Base-by-base conservation (phyloP, 2,329 filamentous ascomycete genomes). In the Colletotrichum zoysiae region DNA sequence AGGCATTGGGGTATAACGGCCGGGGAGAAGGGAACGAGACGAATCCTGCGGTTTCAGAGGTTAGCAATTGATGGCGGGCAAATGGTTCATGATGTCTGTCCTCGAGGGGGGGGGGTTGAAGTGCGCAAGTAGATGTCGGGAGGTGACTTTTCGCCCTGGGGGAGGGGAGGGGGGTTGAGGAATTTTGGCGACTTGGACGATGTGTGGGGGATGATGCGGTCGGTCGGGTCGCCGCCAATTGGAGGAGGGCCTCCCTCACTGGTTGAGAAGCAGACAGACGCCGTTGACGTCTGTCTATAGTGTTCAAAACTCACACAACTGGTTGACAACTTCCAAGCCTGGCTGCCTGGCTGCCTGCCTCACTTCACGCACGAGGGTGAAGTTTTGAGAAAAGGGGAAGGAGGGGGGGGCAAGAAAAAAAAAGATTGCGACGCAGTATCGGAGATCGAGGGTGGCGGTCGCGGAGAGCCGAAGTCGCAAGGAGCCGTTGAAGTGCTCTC, bases 401-500 rank as follows among this genome's bases (percentile, higher is more conserved):
- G 26, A 3, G 26, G 26, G 48, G 6, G 18, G 18, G 6, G n/a
- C 4, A 30, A 30, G 30, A 62, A 58, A 64, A 59, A 44, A 51
- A 44, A 46, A 44, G 65, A 65, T 62, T 48, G 50, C 46, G 59
- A 59, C 51, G 16, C 7, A 18, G 48, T 26, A 66, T 72, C 70
- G 70, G 70, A 72, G 70, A 72, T 70, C 59, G 66, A 72, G 66
- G 48, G n/a, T 23, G 66, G 55, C 70, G 65, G 55, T 65, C 48
- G 70, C 66, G 65, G 65, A 72, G 60, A 55, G 70, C 70, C 70
- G 70, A 70, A 70, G 65, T 69, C 66, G 66, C 70, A 65, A 72
- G 53, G 66, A 70, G 66, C 66, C 53, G 59, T 72, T 72, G 66
- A 72, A 72, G 70, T 72, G 70, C 70, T 42, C 35, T 38, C 30